These are phyloP conservation scores for Glycine soja DNA, from an alignment of 306 rosid genomes.

Conservation along the genomic window DNA sequence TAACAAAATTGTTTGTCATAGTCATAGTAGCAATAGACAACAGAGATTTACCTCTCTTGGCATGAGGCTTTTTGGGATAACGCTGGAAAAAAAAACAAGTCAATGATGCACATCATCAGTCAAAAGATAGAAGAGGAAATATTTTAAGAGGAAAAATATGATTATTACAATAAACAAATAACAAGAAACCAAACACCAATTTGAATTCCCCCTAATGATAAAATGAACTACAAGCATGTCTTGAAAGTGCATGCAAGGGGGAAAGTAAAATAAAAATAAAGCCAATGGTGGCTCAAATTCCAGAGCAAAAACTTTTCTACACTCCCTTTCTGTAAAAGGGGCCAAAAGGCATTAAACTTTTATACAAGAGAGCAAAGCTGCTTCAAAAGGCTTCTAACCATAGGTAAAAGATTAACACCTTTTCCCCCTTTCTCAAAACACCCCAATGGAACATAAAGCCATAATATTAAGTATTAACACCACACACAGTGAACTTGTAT, in stretches of 20 bases:
- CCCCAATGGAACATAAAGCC: constrained; percentile 8
- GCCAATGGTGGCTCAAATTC: constrained; percentile 36
- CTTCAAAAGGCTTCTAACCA: constrained; percentile 43
- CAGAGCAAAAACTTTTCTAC: constrained; percentile 14
- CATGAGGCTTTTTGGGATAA: constrained; percentile 91
- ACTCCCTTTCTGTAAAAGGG: constrained; percentile 28
- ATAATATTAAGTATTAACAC: neutral
- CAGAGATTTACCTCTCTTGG: constrained; percentile 82
- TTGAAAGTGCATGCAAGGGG: constrained; percentile 22
- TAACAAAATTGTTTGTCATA: neutral
- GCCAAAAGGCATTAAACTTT: constrained; percentile 61
- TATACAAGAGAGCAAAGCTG: constrained; percentile 43
- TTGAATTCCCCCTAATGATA: neutral
- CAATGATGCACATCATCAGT: constrained; percentile 38
- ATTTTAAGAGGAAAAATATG: neutral
- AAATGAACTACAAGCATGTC: constrained; percentile 28
- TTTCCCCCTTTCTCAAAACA: neutral
- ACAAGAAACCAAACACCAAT: neutral
- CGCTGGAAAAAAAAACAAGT: constrained; percentile 61
- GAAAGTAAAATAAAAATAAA: neutral
- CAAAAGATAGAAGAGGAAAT: constrained; percentile 4
- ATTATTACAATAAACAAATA: neutral
- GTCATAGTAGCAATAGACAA: neutral
- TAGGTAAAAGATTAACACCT: constrained; percentile 45
- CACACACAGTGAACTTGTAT: neutral